These are phyloP conservation scores for Jamesozyma hellenica DNA, from an alignment of 805 yeast genomes.

Conservation along the genomic window DNA sequence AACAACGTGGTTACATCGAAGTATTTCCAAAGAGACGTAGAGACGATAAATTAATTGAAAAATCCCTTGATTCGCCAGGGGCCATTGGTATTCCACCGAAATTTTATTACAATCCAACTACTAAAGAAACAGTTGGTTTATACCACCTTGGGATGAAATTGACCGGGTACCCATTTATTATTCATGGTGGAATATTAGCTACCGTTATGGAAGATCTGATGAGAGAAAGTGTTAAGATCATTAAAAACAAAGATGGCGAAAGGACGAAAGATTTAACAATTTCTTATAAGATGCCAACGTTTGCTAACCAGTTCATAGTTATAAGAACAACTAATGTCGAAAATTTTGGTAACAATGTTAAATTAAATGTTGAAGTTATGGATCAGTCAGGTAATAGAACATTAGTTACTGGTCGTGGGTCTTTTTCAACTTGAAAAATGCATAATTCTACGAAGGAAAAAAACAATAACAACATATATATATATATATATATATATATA, in stretches of 20 bases:
- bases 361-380: slow-evolving; percentile 38
- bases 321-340: slow-evolving; percentile 42
- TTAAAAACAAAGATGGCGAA: slow-evolving; percentile 22
- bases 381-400: slow-evolving; percentile 41
- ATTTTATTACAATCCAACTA: slow-evolving; percentile 47
- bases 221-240: slow-evolving; percentile 41
- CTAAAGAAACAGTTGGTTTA: slow-evolving; percentile 53
- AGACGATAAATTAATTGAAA: slow-evolving; percentile 30
- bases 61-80: slow-evolving; percentile 59
- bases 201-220: slow-evolving; percentile 70
- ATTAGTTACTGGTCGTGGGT: slow-evolving; percentile 49
- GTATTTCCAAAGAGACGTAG: slow-evolving; percentile 17
- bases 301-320: slow-evolving; percentile 68
- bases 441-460: no score
- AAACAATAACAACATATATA: neutral
- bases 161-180: slow-evolving; percentile 78
- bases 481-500: no score
- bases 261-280: slow-evolving; percentile 33
- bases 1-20: slow-evolving; percentile 30
- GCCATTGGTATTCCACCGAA: slow-evolving; percentile 69
- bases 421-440: slow-evolving; percentile 25
- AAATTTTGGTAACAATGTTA: slow-evolving; percentile 27
- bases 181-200: slow-evolving; percentile 85
- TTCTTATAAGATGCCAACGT: slow-evolving; percentile 59
- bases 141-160: slow-evolving; percentile 69